Conservation (phyloP, 177 flowering plant genomes). For the Tripterygium wilfordii region DNA sequence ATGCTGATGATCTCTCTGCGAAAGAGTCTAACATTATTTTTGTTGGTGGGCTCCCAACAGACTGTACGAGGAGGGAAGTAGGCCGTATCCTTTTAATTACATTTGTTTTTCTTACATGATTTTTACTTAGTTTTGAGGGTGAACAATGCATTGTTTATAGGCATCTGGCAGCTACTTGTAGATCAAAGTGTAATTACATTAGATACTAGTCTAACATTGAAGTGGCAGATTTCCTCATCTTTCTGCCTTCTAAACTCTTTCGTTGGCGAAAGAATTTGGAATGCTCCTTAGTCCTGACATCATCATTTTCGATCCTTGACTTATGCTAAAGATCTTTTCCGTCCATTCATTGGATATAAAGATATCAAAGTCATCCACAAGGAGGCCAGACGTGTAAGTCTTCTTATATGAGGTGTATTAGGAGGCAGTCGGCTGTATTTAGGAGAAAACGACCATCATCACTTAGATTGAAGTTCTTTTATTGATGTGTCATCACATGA, state of each 20-base stretch:
- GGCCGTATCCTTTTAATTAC: constrained; percentile 45
- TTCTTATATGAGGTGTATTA: too few relatives aligned
- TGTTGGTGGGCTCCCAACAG: constrained; percentile 61
- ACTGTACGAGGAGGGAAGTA: constrained; percentile 56
- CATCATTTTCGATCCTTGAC: constrained; percentile 23
- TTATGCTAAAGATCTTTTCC: constrained; percentile 39
- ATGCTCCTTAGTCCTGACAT: too few relatives aligned
- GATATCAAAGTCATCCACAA: constrained; percentile 51
- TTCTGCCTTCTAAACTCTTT: not conserved
- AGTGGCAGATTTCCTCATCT: not conserved
- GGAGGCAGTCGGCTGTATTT: too few relatives aligned
- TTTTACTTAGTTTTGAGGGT: too few relatives aligned
- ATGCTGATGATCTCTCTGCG: constrained; percentile 20
- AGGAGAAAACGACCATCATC: too few relatives aligned
- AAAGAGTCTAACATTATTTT: constrained; percentile 55
- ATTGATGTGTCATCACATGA: too few relatives aligned
- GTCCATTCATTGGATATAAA: constrained; percentile 50
- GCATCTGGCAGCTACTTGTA: too few relatives aligned
- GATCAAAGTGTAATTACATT: too few relatives aligned
- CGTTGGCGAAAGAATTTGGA: too few relatives aligned
- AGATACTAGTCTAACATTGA: too few relatives aligned
- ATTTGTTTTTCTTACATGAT: not conserved
- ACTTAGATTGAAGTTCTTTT: too few relatives aligned
- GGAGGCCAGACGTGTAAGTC: constrained; percentile 55
- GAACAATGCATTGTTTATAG: too few relatives aligned